Evolutionary conservation across 2,329 filamentous ascomycete genomes (phyloP).

Genomic region (Apiospora koreana): DNA sequence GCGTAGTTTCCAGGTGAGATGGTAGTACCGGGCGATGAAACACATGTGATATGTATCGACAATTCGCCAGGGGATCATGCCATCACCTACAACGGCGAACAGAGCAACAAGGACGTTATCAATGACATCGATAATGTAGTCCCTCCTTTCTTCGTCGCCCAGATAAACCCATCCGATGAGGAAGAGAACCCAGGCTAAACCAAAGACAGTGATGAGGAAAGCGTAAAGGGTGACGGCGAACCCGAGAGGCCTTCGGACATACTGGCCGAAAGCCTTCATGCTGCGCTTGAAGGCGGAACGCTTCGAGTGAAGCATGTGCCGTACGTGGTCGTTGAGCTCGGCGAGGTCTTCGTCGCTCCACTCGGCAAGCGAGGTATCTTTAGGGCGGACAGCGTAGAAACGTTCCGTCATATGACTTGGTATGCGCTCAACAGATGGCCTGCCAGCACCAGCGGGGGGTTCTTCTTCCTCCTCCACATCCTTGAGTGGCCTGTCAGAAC

Average conservation of each 20-base stretch:
- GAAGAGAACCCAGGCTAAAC: conserved; percentile 87
- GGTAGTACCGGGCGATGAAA: conserved; percentile 73
- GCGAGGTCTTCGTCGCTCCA: conserved; percentile 76
- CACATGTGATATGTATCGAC: conserved; percentile 89
- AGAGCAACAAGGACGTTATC: conserved; percentile 71
- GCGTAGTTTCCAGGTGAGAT: conserved; percentile 64
- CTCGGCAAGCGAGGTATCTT: conserved; percentile 69
- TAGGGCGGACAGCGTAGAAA: conserved; percentile 78
- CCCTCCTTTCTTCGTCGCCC: conserved; percentile 60
- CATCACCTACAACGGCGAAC: conserved; percentile 71
- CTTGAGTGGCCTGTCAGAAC: conserved; percentile 22
- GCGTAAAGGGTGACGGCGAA: conserved; percentile 85
- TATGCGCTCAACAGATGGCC: conserved; percentile 36
- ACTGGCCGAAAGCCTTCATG: conserved; percentile 80
- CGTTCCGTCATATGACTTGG: conserved; percentile 65
- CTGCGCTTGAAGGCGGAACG: conserved; percentile 77
- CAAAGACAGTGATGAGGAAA: conserved; percentile 79
- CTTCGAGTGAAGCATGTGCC: conserved; percentile 83
- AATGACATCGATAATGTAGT: conserved; percentile 69
- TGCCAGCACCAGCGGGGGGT: conserved; percentile 7
- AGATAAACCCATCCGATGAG: conserved; percentile 89
- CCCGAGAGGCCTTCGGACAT: conserved; percentile 73
- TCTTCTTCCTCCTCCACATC: conserved; percentile 21
- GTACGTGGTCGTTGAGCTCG: conserved; percentile 81
- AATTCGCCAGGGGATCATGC: conserved; percentile 71